A percentile compares a stretch with the other conserved stretches of the same genome.
Conservation (phyloP, 352 stramenopile genomes). For the Globisporangium spiculum region DNA sequence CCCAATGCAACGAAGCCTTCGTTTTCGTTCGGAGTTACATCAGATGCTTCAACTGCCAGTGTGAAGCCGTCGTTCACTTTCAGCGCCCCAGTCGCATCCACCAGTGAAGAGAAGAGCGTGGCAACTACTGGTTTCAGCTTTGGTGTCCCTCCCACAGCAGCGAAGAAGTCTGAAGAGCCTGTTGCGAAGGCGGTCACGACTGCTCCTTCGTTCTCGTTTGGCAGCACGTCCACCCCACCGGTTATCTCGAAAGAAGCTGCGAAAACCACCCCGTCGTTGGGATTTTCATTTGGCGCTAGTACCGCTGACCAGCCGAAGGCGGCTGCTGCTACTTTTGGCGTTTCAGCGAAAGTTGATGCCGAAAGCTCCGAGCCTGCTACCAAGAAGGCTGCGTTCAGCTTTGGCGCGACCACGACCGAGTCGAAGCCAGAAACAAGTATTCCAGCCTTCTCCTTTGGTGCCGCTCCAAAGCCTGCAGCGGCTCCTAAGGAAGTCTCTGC, state of each 20-base stretch:
- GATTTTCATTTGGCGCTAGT: conserved; percentile 15
- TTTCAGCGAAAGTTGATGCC: conserved; percentile 1
- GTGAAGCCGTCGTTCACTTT: conserved; percentile 26
- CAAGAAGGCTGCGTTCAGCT: conserved; percentile 22
- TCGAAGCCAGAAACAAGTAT: conserved; percentile 18
- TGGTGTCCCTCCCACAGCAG: conserved; percentile 10
- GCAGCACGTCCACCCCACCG: background rate
- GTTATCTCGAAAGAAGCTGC: background rate
- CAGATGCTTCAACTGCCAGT: background rate
- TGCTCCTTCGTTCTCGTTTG: conserved; percentile 22
- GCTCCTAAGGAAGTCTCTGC: background rate
- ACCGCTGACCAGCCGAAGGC: background rate
- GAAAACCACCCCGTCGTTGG: background rate
- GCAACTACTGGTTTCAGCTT: conserved; percentile 33
- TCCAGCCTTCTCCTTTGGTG: conserved; percentile 27
- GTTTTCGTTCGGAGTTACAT: conserved; percentile 22
- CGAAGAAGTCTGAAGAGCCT: conserved; percentile 11
- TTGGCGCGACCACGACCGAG: conserved; percentile 19
- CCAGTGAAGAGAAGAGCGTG: conserved; percentile 2
- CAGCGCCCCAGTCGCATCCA: conserved; percentile 3
- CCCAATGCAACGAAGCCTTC: conserved; percentile 17
- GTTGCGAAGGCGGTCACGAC: conserved; percentile 4
- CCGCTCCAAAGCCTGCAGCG: background rate
- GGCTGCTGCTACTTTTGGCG: background rate
- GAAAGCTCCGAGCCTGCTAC: conserved; percentile 9